Evolutionary conservation across 148 eudicot species (phyloP), one percentile per base, ranked within the genome.

Genomic region (Arctostaphylos glauca): DNA sequence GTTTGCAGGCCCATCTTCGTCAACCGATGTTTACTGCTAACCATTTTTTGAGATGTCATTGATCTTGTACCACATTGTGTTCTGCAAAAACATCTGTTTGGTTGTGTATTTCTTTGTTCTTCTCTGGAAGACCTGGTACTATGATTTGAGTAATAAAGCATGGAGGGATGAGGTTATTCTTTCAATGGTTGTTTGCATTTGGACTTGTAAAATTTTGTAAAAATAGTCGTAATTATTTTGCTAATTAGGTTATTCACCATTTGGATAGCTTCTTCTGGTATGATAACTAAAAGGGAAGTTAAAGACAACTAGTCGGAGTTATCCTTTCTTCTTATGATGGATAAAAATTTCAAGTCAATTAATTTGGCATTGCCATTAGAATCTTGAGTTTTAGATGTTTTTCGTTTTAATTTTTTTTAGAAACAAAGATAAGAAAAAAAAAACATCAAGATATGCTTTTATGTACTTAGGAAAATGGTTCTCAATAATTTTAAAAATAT

Each of bases 11-110:
- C 72, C 89, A 31, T 68, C 93, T 38, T 80, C 93, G 5, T 83
- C 93, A 49, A 81, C 87, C 84, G 88, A 84, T 44, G 89, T 91
- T 66, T 86, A 84, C 77, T 88, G 89, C 83, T 89, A 91, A 82
- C 84, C 31, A 31, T 25, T 31, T 70, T 55, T 50, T 64, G 38
- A 4, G 73, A 25, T 23, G 54, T 23, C 5, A 46, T 66, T 31
- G 52, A 70, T 84, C 38, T 43, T 79, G 82, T 44, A 21, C 53
- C 62, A 15, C 55, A 44, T 14, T 16, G 60, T 62, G 71, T 31
- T 21, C 60, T 18, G 47, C 50, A 38, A 62, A 82, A 23, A 25
- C 66, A 19, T 2, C 38, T 66, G 75, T 52, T 19, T n/a, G 25
- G 41, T 23, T 1, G 4, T 31, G 41, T 80, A 21, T 67, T 48